Base-by-base conservation (phyloP, 2,329 filamentous ascomycete genomes). In the Alternaria conjuncta region DNA sequence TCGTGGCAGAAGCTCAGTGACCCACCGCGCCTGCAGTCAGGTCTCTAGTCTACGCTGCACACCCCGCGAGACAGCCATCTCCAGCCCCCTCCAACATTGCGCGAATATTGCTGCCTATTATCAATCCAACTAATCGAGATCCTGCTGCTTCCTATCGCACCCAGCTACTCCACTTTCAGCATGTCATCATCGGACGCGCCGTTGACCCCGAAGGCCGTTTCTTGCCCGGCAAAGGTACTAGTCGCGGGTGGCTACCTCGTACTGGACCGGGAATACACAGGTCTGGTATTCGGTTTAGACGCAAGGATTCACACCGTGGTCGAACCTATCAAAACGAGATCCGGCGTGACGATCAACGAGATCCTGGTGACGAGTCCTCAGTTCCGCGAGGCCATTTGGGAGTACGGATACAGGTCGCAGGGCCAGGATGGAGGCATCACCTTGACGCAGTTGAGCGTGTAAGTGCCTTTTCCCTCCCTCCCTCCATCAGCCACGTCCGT, bases 201-300 rank as follows among this genome's bases (percentile, higher is more conserved):
- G 53, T 60, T 69, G 61, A 65, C 50, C 51, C 68, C 74, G 47
- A 77, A 65, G 55, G 78, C 83, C 67, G 88, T 97, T 69, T 98
- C 96, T 67, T 95, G 96, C 21, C 96, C 96, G 18, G 96, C 96
- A 72, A 99, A 99, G 84, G 96, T 99, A 64, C 88, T 99, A 68
- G 87, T 98, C 57, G 93, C 95, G 5, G 96, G 96, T 67, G 96
- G 96, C 65, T 99, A 98, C 81, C 89, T 98, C 49, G 95, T 97
- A 21, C 89, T 99, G 49, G 95, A 98, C 83, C 89, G 92, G 65
- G 85, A 87, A 65, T 94, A 97, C 81, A 96, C 92, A 4, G 95
- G 90, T 36, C 84, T 89, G 18, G 88, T 90, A 5, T 89, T 90
- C 71, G 88, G 87, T 30, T 84, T 90, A 55, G 84, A 89, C 76